Conservation (phyloP, 1,284 basidiomycete species). For the Ceratobasidium sp. region DNA sequence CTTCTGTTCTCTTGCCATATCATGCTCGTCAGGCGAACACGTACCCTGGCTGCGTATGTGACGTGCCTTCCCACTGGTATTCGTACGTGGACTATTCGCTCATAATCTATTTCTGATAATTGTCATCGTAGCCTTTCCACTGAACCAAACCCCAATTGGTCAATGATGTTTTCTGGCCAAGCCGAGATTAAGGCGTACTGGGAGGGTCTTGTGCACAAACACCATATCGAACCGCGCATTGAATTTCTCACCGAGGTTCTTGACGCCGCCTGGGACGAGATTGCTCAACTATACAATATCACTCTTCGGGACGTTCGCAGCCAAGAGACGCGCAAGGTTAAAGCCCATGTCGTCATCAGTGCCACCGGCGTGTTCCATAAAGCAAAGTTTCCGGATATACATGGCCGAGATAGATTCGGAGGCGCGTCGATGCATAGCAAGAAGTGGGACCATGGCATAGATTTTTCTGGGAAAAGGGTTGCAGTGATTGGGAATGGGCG, state of each 20-base stretch:
- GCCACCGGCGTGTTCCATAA: constrained; percentile 42
- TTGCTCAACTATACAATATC: constrained; percentile 50
- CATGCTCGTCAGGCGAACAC: constrained; percentile 55
- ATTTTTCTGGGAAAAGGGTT: constrained; percentile 26
- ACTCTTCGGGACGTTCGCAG: constrained; percentile 31
- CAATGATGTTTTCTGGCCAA: constrained; percentile 21
- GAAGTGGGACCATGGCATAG: constrained; percentile 19
- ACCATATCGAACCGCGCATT: constrained; percentile 43
- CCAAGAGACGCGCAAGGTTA: constrained; percentile 37
- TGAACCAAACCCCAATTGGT: constrained; percentile 41
- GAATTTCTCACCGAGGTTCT: constrained; percentile 43
- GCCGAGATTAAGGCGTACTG: constrained; percentile 44
- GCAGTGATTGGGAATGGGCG: constrained; percentile 31
- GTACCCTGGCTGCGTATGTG: constrained; percentile 52
- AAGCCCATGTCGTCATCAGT: constrained; percentile 38
- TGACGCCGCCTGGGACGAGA: constrained; percentile 46
- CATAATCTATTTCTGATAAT: constrained; percentile 65
- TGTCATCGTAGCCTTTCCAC: constrained; percentile 53
- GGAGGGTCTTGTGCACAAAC: constrained; percentile 41
- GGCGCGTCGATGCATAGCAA: constrained; percentile 23
- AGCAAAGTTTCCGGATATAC: constrained; percentile 31
- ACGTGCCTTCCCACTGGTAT: constrained; percentile 45
- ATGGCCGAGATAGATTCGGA: constrained; percentile 26
- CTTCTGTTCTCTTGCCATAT: neutral
- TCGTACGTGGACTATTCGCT: constrained; percentile 54